Percentiles rank a stretch among this genome's conserved stretches.
Conservation (phyloP, 106 monocot species). For the Chionographis japonica region DNA sequence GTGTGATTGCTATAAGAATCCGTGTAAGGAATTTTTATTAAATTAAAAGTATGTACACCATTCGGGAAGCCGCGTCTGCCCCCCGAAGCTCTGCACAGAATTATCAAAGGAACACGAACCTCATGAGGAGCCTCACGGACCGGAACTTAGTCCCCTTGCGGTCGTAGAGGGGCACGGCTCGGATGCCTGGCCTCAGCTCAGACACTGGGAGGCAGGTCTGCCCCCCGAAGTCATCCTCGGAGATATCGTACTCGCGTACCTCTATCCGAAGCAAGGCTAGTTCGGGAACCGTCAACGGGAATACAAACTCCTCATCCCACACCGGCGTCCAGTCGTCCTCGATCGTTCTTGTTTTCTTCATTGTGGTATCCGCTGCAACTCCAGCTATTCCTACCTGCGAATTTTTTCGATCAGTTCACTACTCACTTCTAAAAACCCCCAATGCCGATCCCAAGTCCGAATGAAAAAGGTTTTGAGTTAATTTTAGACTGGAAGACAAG, state of each 20-base stretch:
- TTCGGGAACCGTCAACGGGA: constrained; percentile 32
- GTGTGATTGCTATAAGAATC: no score
- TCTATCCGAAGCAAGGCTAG: constrained; percentile 34
- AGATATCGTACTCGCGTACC: constrained; percentile 36
- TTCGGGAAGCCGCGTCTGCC: no score
- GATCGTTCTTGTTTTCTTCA: constrained; percentile 29
- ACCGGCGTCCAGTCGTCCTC: constrained; percentile 30
- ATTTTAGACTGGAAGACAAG: no score
- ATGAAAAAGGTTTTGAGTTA: no score
- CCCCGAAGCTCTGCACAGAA: no score
- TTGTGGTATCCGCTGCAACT: constrained; percentile 17
- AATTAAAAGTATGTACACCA: no score
- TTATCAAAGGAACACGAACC: constrained; percentile 15
- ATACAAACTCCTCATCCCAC: constrained; percentile 37
- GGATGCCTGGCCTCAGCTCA: constrained; percentile 26
- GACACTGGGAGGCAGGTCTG: constrained; percentile 34
- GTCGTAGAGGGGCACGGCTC: constrained; percentile 30
- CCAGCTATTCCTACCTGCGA: constrained; percentile 44
- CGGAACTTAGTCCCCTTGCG: constrained; percentile 21
- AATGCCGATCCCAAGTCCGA: no score
- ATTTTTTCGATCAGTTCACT: not conserved
- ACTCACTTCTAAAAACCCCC: no score
- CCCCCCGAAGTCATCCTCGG: constrained; percentile 39
- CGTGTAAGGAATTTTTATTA: no score
- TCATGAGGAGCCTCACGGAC: constrained; percentile 25